Conservation (phyloP, 164 flowering plant species). For the Hamamelis virginiana region DNA sequence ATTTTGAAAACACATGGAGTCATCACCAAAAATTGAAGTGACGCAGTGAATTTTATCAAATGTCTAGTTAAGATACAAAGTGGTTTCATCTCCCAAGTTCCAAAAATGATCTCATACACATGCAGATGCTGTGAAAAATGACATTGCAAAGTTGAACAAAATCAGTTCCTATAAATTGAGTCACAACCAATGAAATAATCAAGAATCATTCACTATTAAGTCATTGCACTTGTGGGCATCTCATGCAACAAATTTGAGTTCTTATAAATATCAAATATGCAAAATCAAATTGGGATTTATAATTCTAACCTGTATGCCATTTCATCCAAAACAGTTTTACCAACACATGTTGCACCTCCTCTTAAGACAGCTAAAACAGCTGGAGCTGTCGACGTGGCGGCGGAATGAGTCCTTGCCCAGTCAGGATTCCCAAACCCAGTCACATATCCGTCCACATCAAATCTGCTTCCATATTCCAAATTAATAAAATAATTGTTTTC, state of each 20-base stretch:
- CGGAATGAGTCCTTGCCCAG: constrained; percentile 85
- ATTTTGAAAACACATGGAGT: neutral
- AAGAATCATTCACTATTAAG: neutral
- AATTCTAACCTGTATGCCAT: constrained; percentile 84
- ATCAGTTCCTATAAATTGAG: too few species aligned
- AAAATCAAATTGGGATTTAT: neutral
- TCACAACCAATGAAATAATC: neutral
- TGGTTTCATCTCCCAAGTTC: neutral
- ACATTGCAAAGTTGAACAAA: too few species aligned
- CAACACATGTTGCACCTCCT: constrained; percentile 83
- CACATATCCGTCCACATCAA: constrained; percentile 82
- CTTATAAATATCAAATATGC: neutral
- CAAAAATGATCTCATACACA: too few species aligned
- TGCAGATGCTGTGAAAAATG: neutral
- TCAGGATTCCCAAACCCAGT: constrained; percentile 94
- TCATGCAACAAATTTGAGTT: neutral
- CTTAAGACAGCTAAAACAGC: constrained; percentile 53
- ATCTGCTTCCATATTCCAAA: constrained; percentile 41
- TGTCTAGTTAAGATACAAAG: neutral
- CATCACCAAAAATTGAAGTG: neutral
- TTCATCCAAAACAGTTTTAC: constrained; percentile 97
- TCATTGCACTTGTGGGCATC: neutral
- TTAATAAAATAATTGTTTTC: neutral
- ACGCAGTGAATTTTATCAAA: too few species aligned
- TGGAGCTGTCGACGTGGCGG: constrained; percentile 69